These are phyloP conservation scores for Beauveria australis DNA, from an alignment of 2,329 filamentous ascomycete species.

Conservation along the genomic window DNA sequence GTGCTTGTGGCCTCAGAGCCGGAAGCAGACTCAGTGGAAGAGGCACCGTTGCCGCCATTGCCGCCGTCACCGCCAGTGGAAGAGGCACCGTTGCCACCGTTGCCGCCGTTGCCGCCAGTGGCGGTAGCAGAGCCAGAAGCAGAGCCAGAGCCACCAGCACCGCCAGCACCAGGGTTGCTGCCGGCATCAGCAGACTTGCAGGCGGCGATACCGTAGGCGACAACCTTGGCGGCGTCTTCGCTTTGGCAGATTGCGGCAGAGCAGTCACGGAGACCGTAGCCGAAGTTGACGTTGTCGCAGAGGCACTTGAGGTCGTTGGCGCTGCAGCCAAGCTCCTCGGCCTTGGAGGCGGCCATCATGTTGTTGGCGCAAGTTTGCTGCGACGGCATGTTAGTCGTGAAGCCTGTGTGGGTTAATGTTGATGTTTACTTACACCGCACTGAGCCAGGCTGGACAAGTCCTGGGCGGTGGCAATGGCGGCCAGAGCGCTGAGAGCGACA, in stretches of 20 bases:
- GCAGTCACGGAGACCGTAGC: slow-evolving; percentile 45
- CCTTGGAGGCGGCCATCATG: slow-evolving; percentile 38
- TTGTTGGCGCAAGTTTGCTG: slow-evolving; percentile 42
- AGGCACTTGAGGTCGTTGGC: slow-evolving; percentile 35
- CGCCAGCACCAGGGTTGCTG: background rate
- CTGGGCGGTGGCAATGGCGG: slow-evolving; percentile 34
- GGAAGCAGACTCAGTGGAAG: slow-evolving; percentile 14
- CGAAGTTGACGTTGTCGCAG: slow-evolving; percentile 38
- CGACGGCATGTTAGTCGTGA: slow-evolving; percentile 10
- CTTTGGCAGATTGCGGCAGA: slow-evolving; percentile 33
- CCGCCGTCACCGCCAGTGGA: slow-evolving; percentile 17
- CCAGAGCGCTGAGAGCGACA: slow-evolving; percentile 34
- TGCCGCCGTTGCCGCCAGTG: background rate
- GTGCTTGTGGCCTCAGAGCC: slow-evolving; percentile 12
- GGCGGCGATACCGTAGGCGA: slow-evolving; percentile 30
- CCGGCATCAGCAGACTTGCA: slow-evolving; percentile 28
- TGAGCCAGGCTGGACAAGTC: slow-evolving; percentile 32
- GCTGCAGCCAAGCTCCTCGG: slow-evolving; percentile 36
- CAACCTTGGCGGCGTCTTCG: slow-evolving; percentile 26
- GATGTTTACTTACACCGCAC: slow-evolving; percentile 43
- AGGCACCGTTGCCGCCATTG: slow-evolving; percentile 17
- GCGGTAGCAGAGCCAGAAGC: slow-evolving; percentile 5
- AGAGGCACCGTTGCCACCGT: slow-evolving; percentile 13
- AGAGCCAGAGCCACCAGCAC: too few species aligned
- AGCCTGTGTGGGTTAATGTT: background rate